Conservation (phyloP, 441 rosid genomes). For the Geranium incanum region DNA sequence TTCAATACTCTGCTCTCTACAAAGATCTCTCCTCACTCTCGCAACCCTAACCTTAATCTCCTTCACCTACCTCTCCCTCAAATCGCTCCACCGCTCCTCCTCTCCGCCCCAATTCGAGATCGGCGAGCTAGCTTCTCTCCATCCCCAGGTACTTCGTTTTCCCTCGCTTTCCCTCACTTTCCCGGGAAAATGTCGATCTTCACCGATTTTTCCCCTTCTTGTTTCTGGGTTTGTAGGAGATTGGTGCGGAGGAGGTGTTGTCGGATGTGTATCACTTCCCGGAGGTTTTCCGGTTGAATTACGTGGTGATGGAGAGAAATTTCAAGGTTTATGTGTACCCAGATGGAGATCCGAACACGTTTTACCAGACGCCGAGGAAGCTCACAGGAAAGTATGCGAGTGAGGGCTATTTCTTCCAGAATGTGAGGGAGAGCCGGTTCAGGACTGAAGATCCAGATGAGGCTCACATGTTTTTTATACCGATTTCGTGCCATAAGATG, state of each 20-base stretch:
- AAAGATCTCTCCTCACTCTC: conserved; percentile 54
- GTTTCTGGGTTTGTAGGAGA: neutral
- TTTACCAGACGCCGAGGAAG: conserved; percentile 86
- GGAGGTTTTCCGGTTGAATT: conserved; percentile 49
- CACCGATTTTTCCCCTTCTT: neutral
- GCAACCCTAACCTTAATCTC: conserved; percentile 59
- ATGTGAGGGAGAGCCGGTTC: conserved; percentile 66
- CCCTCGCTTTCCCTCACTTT: neutral
- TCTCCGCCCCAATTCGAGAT: conserved; percentile 16
- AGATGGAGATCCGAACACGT: conserved; percentile 83
- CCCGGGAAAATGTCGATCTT: neutral
- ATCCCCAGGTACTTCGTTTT: neutral
- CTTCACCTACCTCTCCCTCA: conserved; percentile 57
- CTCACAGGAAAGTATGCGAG: conserved; percentile 91
- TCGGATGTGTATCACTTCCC: conserved; percentile 63
- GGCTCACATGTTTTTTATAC: conserved; percentile 81
- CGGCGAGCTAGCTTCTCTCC: conserved; percentile 8
- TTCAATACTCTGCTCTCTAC: conserved; percentile 44
- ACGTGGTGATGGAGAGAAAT: conserved; percentile 65
- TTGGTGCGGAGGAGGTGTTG: conserved; percentile 21
- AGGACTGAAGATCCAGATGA: conserved; percentile 65
- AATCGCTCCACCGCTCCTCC: conserved; percentile 38
- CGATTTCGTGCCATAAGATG: conserved; percentile 93
- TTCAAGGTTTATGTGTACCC: conserved; percentile 82
- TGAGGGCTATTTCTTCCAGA: conserved; percentile 92